These are phyloP conservation scores for Quercus alba DNA, from an alignment of 306 rosid species.

Conservation along the genomic window DNA sequence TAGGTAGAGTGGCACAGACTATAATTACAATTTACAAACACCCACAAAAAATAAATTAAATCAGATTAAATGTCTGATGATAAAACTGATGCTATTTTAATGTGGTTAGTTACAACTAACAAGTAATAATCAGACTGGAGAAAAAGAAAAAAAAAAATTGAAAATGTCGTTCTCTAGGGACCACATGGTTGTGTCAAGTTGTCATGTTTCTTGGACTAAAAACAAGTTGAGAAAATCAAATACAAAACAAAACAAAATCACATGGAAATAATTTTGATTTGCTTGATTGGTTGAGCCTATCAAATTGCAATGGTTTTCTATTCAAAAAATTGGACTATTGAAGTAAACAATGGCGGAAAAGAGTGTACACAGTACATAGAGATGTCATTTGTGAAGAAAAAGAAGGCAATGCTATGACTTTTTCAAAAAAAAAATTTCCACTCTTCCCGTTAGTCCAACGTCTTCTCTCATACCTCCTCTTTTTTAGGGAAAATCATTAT, in stretches of 20 bases:
- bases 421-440: background rate
- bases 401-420: conserved; percentile 22
- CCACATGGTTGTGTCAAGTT: conserved; percentile 1
- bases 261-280: background rate
- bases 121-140: background rate
- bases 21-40: conserved; percentile 13
- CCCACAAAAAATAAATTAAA: background rate
- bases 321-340: conserved; percentile 17
- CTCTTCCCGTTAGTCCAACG: no score
- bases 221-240: no score
- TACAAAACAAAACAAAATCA: background rate
- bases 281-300: background rate
- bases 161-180: background rate
- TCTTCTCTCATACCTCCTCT: no score
- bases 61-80: no score
- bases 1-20: conserved; percentile 88
- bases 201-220: no score
- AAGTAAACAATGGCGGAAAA: no score
- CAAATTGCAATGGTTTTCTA: background rate
- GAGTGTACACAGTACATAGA: background rate
- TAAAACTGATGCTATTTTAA: background rate
- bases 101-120: background rate
- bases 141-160: no score
- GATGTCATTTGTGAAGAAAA: conserved; percentile 30
- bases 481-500: no score